Conservation (phyloP, 257 asterid species). For the Solanum etuberosum region DNA sequence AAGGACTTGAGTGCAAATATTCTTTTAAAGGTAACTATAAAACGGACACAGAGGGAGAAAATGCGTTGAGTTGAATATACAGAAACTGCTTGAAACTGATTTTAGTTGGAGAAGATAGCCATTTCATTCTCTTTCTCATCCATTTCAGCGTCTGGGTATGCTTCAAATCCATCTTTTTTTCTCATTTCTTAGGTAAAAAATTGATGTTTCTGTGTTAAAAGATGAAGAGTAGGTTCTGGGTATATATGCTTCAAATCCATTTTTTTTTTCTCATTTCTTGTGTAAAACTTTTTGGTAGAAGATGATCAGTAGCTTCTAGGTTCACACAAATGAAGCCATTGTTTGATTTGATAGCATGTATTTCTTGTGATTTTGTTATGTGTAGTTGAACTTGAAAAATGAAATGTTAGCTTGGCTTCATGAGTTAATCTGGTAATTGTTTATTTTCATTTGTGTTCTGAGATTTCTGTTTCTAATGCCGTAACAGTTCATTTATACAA, state of each 20-base stretch:
- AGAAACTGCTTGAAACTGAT: not conserved
- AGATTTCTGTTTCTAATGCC: not conserved
- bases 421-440: not conserved
- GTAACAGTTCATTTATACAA: not conserved
- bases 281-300: too few relatives aligned
- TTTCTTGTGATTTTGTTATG: not conserved
- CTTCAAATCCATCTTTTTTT: not conserved
- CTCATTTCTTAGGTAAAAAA: not conserved
- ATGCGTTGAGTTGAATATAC: not conserved
- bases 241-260: too few relatives aligned
- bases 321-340: not conserved
- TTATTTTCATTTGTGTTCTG: not conserved
- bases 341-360: not conserved
- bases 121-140: not conserved
- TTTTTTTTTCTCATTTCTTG: too few relatives aligned
- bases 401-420: not conserved
- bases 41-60: not conserved
- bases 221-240: too few relatives aligned
- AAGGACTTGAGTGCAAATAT: not conserved
- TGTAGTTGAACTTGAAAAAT: not conserved
- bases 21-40: not conserved
- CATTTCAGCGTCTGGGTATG: constrained; percentile 3
- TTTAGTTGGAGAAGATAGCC: not conserved
- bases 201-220: too few relatives aligned
- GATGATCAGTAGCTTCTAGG: too few relatives aligned